These are phyloP conservation scores for Colletotrichum sp. DNA, from an alignment of 2,329 filamentous ascomycete genomes.

Conservation along the genomic window DNA sequence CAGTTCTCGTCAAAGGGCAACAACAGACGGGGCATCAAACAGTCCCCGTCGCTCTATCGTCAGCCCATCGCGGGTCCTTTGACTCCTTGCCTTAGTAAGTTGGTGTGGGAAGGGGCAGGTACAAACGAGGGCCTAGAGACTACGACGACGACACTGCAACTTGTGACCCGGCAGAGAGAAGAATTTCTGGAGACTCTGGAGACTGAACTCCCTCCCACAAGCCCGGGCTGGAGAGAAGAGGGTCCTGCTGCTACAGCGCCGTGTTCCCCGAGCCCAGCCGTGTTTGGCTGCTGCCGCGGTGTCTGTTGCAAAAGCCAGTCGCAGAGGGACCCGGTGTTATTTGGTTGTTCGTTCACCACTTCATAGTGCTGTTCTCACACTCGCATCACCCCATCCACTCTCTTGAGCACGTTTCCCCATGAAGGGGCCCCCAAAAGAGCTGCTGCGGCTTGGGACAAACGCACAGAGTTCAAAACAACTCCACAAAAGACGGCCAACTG, in stretches of 20 bases:
- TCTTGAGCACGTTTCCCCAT: constrained; percentile 19
- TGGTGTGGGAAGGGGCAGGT: neutral
- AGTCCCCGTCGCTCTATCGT: neutral
- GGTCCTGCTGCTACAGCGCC: neutral
- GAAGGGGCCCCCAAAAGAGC: neutral
- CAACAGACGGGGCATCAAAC: neutral
- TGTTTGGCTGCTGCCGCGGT: neutral
- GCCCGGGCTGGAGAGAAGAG: neutral
- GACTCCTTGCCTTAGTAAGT: neutral
- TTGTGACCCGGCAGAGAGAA: neutral
- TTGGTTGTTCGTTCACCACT: neutral
- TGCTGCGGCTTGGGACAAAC: neutral
- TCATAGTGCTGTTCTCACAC: neutral
- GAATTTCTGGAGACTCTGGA: neutral
- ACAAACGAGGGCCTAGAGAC: neutral
- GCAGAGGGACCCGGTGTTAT: neutral
- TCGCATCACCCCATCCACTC: constrained; percentile 20
- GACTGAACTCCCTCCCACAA: neutral
- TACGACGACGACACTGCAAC: neutral
- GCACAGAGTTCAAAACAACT: constrained; percentile 15
- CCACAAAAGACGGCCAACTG: neutral
- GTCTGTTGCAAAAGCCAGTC: neutral
- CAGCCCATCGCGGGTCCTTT: neutral
- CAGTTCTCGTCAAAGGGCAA: neutral
- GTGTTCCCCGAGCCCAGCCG: neutral